Percentiles rank a stretch among this genome's conserved stretches.
phyloP scores from a whole-genome alignment of 768 basidiomycete genomes.

The Rhizopogon rudus region DNA sequence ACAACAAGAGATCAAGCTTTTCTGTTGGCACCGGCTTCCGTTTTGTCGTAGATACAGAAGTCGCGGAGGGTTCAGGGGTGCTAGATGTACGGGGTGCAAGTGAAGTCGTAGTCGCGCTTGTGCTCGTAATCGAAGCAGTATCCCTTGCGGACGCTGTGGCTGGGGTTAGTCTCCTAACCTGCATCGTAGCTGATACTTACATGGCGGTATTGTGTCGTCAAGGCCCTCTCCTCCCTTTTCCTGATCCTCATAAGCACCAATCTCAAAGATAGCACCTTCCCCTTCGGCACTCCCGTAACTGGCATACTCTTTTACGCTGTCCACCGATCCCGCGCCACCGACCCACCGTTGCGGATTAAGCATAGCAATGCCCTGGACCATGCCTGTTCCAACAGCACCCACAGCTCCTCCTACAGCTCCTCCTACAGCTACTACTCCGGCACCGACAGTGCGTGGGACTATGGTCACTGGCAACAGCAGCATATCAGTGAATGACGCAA shows the following conservation, averaged over 20 bases:
- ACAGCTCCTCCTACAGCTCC: slow-evolving; percentile 61
- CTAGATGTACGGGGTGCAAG: not conserved
- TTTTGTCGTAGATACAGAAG: not conserved
- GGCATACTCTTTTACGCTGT: slow-evolving; percentile 16
- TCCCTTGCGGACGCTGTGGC: not conserved
- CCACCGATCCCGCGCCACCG: slow-evolving; percentile 27
- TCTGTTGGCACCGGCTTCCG: slow-evolving; percentile 14
- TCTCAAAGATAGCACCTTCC: slow-evolving; percentile 46
- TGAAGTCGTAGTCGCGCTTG: not conserved
- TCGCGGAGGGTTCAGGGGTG: not conserved
- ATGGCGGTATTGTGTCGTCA: slow-evolving; percentile 10
- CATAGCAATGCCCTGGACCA: slow-evolving; percentile 84
- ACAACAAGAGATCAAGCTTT: slow-evolving; percentile 81
- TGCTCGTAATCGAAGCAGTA: not conserved
- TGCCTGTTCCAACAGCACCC: slow-evolving; percentile 65
- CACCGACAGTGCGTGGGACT: slow-evolving; percentile 77
- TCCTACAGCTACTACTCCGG: slow-evolving; percentile 53
- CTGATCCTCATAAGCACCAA: slow-evolving; percentile 36
- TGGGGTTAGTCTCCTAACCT: slow-evolving; percentile 13
- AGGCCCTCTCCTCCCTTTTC: slow-evolving; percentile 15
- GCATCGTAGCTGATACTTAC: not conserved
- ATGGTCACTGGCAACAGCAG: slow-evolving; percentile 94
- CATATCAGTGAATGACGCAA: slow-evolving; percentile 87
- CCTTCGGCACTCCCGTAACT: slow-evolving; percentile 8
- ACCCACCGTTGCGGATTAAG: slow-evolving; percentile 87